Base-by-base conservation (phyloP, 1,139 yeast species). In the Pneumocystis canis region DNA sequence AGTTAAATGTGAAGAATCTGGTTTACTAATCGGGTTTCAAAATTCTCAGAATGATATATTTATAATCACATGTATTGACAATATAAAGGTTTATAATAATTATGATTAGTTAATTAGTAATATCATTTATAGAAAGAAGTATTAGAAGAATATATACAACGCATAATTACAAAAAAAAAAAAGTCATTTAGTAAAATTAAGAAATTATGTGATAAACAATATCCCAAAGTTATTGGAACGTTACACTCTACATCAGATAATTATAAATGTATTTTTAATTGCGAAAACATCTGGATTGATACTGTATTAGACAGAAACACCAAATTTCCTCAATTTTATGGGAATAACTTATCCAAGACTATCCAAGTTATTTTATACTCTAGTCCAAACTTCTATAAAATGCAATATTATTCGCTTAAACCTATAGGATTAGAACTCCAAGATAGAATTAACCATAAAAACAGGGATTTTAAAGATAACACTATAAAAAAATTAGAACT, bases 381-480 rank as follows among this genome's bases (percentile, higher is more conserved):
- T 40, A 87, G 95, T 1, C 97, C 97, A 0, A 80, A 82, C 61
- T 83, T 87, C 32, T 78, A 78, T 58, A 80, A 82, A 66, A 80
- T 92, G 78, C 96, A 90, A 69, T 89, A 87, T 72, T 86, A 84
- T 68, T 84, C 97, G 0, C 74, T 87, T 4, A 76, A 79, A 31
- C 96, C 97, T 0, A 86, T 85, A 56, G 77, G 82, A 40, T 78
- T 85, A 61, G 89, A 85, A 66, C 79, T 85, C 1, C 78, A 80
- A 1, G 78, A 75, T 68, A 66, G 1, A 64, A 64, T 35, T 68
- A 72, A 2, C 71, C 68, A n/a, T 68, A 70, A 41, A 69, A 68
- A 58, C 72, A 70, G 41, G 71, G 70, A 53, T 71, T 72, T 60
- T 73, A 75, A 61, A 66, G 71, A 16, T 68, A 69, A 47, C 69